Evolutionary conservation across 179 eudicot genomes (phyloP), one percentile per base, ranked within the genome.

Genomic region (Amaranthus tricolor): DNA sequence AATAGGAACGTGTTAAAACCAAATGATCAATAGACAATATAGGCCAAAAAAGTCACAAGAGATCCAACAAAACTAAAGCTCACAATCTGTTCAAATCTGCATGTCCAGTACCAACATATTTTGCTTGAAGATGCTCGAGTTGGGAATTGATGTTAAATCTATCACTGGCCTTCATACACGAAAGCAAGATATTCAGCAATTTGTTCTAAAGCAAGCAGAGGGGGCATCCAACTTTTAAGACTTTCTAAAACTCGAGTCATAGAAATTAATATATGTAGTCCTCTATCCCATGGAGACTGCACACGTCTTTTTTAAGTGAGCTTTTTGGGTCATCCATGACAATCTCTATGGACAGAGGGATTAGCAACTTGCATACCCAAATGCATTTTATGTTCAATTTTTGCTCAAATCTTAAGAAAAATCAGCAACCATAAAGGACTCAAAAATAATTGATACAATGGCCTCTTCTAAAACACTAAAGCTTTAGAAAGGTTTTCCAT

Each of bases 41-140:
- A 44, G 10, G 0, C 40, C 3, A 16, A 17, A n/a, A 49, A 75
- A 31, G 65, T 9, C 5, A 31, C 40, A 1, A 24, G 11, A 72
- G 48, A 40, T 55, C 11, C 10, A 71, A 40, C 3, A 45, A 20
- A 70, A 67, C 44, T 5, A 17, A 45, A 72, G 24, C 85, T 84
- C 80, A 93, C 98, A 91, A 93, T 93, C 95, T 83, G 74, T 80
- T 91, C 90, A 90, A 75, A 71, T 92, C 96, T 0, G 97, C 93
- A 81, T 93, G 98, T 14, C 97, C 97, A 6, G 98, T 93, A 47
- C 98, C 97, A n/a, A 93, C 98, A 82, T 93, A 91, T 83, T 91
- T 93, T 40, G 97, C 96, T 84, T 93, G 98, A 74, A 93, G 86
- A 85, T 93, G 98, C 87, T 93, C 98, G 79, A 93, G 97, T 84